phyloP scores from a whole-genome alignment of 164 flowering plant species.

The Vitis labrusca region DNA sequence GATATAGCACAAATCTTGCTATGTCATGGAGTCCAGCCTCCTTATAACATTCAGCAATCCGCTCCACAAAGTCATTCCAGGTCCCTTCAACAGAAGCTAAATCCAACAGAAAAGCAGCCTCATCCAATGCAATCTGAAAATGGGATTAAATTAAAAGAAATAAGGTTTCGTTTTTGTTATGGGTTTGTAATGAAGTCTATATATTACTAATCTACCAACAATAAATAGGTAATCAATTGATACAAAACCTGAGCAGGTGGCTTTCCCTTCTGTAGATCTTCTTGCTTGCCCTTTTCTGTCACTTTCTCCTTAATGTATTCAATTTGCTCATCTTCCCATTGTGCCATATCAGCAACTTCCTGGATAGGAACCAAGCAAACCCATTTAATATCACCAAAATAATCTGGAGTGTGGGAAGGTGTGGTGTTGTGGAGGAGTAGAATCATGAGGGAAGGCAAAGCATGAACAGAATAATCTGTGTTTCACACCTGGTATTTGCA shows the following conservation, averaged over 20 bases:
- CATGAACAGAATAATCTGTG: background rate
- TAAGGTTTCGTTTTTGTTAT: background rate
- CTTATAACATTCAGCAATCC: constrained; percentile 73
- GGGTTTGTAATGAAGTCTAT: background rate
- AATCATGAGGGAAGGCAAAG: background rate
- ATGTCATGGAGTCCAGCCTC: constrained; percentile 74
- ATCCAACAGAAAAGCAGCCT: constrained; percentile 92
- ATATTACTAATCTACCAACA: background rate
- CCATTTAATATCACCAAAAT: background rate
- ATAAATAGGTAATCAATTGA: background rate
- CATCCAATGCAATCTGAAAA: constrained; percentile 78
- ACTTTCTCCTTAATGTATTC: constrained; percentile 72
- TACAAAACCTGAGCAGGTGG: constrained; percentile 71
- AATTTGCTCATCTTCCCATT: constrained; percentile 92
- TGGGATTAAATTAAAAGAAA: background rate
- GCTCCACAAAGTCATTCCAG: constrained; percentile 66
- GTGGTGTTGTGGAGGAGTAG: background rate
- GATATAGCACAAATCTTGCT: constrained; percentile 62
- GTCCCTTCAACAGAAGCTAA: constrained; percentile 84
- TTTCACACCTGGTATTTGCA: constrained; percentile 65
- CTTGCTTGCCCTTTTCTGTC: constrained; percentile 72
- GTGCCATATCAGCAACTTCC: constrained; percentile 85
- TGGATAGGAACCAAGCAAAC: constrained; percentile 22
- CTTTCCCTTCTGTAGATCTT: constrained; percentile 80
- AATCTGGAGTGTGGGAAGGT: background rate